Evolutionary conservation across 257 asterid genomes (phyloP), one percentile per base, ranked within the genome.

Genomic region (Coffea canephora): DNA sequence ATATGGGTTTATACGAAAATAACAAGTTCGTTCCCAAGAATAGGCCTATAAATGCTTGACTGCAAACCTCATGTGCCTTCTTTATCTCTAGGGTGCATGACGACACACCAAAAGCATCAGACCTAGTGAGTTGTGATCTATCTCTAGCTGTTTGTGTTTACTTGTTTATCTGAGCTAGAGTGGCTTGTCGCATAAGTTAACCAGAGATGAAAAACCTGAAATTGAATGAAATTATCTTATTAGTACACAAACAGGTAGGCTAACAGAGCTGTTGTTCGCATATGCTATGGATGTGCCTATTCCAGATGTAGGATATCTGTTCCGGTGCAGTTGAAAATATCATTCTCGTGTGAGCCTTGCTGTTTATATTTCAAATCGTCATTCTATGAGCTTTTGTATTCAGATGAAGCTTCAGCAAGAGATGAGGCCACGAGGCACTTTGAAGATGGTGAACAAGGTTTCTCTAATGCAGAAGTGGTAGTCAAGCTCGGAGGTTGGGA

Each of bases 401-500:
- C 91, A 93, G 99, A 95, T 81, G 95, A 93, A 85, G 92, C 82
- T 77, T 83, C 95, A 6, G 97, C 97, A 13, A 94, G 87, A 86
- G 94, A 90, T 86, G 97, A 91, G 87, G 93, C 90, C 18, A 87
- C 77, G 84, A 90, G 80, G 84, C 82, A 87, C 80, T 82, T 90
- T 54, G 75, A 83, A 88, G 90, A 85, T 64, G 86, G 91, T 71
- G 36, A 45, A 31, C 87, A 62, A 78, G 98, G 94, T 69, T 95
- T 90, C 83, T 65, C 87, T 6, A 93, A 93, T 67, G 96, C 99
- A 0, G 98, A 95, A 80, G 96, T 91, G 62, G 92, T 93, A 10
- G 94, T 93, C 76, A 95, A 93, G 88, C 85, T 92, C 23, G 87
- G 87, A 45, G 97, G 93, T 62, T 95, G 98, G 98, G 97, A 93